Evolutionary conservation across 306 rosid species (phyloP).

Genomic region (Erythrophleum fordii): DNA sequence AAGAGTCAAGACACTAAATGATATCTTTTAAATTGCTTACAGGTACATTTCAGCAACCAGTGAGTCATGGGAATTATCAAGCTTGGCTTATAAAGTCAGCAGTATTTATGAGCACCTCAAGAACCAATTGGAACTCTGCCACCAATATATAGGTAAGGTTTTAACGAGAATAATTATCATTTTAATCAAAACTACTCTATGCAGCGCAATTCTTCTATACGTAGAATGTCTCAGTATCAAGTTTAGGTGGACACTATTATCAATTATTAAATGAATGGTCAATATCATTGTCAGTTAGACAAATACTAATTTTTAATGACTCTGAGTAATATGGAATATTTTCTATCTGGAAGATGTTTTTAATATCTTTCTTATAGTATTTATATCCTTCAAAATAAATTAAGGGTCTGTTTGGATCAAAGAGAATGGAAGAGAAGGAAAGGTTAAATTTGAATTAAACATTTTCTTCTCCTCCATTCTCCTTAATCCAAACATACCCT

Average conservation of each 20-base stretch:
- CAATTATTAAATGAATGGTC: neutral
- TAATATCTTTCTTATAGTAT: neutral
- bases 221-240: neutral
- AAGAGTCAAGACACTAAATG: conserved; percentile 4
- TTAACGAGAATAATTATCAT: neutral
- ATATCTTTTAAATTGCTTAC: conserved; percentile 21
- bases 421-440: too few relatives aligned
- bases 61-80: conserved; percentile 78
- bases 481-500: neutral
- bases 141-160: conserved; percentile 60
- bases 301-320: neutral
- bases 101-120: conserved; percentile 68
- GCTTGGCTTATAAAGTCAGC: conserved; percentile 75
- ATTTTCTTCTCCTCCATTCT: neutral
- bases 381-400: neutral
- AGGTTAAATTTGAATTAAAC: too few relatives aligned
- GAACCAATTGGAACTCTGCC: conserved; percentile 59
- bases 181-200: neutral
- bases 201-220: neutral
- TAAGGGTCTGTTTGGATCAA: neutral
- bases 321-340: neutral
- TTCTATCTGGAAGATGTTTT: neutral
- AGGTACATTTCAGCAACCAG: conserved; percentile 63
- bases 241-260: neutral
- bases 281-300: neutral